These are phyloP conservation scores for Globisporangium radiosum DNA, from an alignment of 352 stramenopile genomes.

Conservation along the genomic window DNA sequence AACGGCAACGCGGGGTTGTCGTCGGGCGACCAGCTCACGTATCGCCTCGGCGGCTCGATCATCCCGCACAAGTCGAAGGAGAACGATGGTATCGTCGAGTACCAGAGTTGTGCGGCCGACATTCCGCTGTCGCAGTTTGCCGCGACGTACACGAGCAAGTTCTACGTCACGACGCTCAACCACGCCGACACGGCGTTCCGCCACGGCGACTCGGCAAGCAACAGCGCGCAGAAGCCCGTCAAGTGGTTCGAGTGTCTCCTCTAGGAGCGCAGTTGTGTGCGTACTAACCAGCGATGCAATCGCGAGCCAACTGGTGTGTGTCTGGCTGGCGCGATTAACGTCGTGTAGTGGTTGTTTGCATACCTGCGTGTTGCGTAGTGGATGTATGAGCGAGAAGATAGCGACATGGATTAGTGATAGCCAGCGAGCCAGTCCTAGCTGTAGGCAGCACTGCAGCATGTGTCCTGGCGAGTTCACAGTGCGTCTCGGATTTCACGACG, in stretches of 20 bases:
- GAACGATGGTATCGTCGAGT: slow-evolving; percentile 37
- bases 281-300: no score
- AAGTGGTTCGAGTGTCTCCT: slow-evolving; percentile 63
- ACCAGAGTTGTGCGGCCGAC: slow-evolving; percentile 41
- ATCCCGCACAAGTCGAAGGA: slow-evolving; percentile 14
- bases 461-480: no score
- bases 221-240: slow-evolving; percentile 38
- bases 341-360: no score
- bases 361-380: no score
- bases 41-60: slow-evolving; percentile 12
- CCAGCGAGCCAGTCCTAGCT: no score
- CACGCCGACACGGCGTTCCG: slow-evolving; percentile 60
- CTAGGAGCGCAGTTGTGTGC: no score
- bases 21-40: slow-evolving; percentile 23
- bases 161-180: slow-evolving; percentile 62
- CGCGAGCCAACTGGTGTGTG: no score
- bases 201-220: slow-evolving; percentile 44
- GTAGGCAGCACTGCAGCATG: no score
- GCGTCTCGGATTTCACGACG: no score
- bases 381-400: no score
- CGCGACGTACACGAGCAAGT: slow-evolving; percentile 29
- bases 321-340: no score
- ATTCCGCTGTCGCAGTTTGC: slow-evolving; percentile 27
- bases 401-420: no score
- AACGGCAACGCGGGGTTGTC: slow-evolving; percentile 27